These are phyloP conservation scores for Metschnikowia matae DNA, from an alignment of 805 yeast genomes.

Conservation along the genomic window DNA sequence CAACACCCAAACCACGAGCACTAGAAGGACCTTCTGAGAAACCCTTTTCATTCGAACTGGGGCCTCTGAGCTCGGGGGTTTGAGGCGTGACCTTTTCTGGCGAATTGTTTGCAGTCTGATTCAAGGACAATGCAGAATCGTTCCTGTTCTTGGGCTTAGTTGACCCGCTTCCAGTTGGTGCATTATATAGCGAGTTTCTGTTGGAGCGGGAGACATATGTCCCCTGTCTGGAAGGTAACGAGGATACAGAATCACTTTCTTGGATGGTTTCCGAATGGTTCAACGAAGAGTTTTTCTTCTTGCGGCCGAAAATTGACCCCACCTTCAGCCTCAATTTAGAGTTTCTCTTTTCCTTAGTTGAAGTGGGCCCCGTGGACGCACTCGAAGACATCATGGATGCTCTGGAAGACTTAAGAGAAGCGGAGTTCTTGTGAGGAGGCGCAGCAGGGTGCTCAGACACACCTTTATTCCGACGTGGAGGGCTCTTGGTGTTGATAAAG, in stretches of 20 bases:
- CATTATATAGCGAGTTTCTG: slow-evolving; percentile 12
- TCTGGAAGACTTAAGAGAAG: background rate
- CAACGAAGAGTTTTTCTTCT: slow-evolving; percentile 42
- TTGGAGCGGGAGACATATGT: slow-evolving; percentile 10
- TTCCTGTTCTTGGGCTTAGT: slow-evolving; percentile 1
- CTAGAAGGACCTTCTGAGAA: background rate
- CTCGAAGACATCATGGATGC: slow-evolving; percentile 11
- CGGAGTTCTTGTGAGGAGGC: background rate
- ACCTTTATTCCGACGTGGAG: slow-evolving; percentile 1
- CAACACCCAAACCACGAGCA: background rate
- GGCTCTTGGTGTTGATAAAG: slow-evolving; percentile 22
- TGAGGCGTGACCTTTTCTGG: background rate
- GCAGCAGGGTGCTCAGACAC: background rate
- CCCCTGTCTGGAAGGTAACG: slow-evolving; percentile 14
- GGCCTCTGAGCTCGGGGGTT: background rate
- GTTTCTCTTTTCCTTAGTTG: slow-evolving; percentile 26
- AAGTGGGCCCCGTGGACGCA: slow-evolving; percentile 18
- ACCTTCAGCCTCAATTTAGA: slow-evolving; percentile 61
- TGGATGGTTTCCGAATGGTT: slow-evolving; percentile 26
- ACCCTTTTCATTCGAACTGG: background rate
- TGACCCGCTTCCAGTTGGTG: slow-evolving; percentile 1
- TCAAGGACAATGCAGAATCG: background rate
- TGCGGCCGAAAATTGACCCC: slow-evolving; percentile 69
- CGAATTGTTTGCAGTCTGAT: background rate
- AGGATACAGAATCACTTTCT: slow-evolving; percentile 29